Percentiles rank a stretch among this genome's conserved stretches.
phyloP scores from a whole-genome alignment of 768 basidiomycete genomes.

The Pleurotus pulmonarius region DNA sequence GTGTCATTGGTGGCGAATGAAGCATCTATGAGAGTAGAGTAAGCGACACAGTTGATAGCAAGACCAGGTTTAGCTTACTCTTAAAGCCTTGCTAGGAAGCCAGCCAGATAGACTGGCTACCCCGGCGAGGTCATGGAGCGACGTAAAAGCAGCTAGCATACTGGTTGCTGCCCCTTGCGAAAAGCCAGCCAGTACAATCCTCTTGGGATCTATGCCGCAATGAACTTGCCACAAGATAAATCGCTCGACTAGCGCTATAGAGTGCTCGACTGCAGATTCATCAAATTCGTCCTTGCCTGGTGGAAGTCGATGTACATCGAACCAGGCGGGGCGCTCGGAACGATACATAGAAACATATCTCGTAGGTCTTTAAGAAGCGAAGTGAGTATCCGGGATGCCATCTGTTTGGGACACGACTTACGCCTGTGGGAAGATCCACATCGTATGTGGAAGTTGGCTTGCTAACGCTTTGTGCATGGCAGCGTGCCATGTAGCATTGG shows the following conservation, averaged over 20 bases:
- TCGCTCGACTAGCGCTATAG: constrained; percentile 30
- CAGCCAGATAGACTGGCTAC: constrained; percentile 42
- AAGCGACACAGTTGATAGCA: neutral
- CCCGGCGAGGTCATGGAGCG: constrained; percentile 38
- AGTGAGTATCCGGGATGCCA: neutral
- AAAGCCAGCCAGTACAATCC: constrained; percentile 38
- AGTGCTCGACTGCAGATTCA: constrained; percentile 26
- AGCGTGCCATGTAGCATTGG: constrained; percentile 29
- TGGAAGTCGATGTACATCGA: constrained; percentile 33
- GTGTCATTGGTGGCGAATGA: constrained; percentile 28
- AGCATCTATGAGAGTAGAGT: constrained; percentile 24
- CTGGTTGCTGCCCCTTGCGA: constrained; percentile 39
- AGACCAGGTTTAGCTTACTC: constrained; percentile 20
- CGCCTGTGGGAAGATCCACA: constrained; percentile 44
- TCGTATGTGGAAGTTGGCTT: constrained; percentile 30
- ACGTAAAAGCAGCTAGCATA: constrained; percentile 34
- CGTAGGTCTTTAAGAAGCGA: constrained; percentile 17
- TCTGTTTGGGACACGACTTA: constrained; percentile 14
- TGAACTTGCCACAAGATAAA: constrained; percentile 35
- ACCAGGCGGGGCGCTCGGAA: constrained; percentile 34
- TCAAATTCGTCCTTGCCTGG: constrained; percentile 33
- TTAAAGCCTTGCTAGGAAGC: constrained; percentile 33
- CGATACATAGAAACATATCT: constrained; percentile 26
- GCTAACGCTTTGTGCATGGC: constrained; percentile 29
- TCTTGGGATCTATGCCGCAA: constrained; percentile 27